Base-by-base conservation (phyloP, 345 rosid genomes). In the Gossypioides kirkii region DNA sequence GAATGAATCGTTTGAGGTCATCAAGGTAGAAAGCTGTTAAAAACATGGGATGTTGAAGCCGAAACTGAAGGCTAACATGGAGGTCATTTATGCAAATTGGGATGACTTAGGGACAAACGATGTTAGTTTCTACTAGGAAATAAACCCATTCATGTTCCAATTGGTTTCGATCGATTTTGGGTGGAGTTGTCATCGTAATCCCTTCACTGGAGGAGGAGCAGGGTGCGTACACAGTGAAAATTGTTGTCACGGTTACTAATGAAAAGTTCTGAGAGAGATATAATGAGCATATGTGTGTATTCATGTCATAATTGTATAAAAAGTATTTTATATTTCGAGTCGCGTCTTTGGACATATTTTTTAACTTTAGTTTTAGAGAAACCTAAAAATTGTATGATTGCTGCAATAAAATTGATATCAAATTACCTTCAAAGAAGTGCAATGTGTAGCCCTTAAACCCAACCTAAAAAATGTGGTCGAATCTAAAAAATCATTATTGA, bases 141-240 rank as follows among this genome's bases (percentile, higher is more conserved):
- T 12, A 73, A 76, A 54, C 87, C 80, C 6, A 72, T 58, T 54
- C 70, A 16, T 3, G 86, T 74, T 79, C 91, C 0, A 52, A 82
- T 32, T 90, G 96, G 97, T 42, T 86, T 73, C 87, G 87, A 9
- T 79, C 81, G 8, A 60, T 56, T 11, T 56, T 42, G 0, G 71
- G 74, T 54, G 96, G 91, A 47, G 54, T 84, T 71, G 86, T 84
- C 42, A 52, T 86, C 68, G 82, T 82, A 59, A 20, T 82, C 49
- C 84, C 76, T 73, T 55, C 72, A 0, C 11, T 6, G 8, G 74
- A 68, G 45, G 74, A 28, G 17, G 47, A 26, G 22, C 43, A 56
- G 5, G 60, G 22, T 55, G 28, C 14, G 25, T 13, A 5, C 38
- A 54, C 22, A 32, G 23, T 80, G 46, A 73, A 72, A 52, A 25